Evolutionary conservation across 331 rosid genomes (phyloP).

Genomic region (Rosa hybrid): DNA sequence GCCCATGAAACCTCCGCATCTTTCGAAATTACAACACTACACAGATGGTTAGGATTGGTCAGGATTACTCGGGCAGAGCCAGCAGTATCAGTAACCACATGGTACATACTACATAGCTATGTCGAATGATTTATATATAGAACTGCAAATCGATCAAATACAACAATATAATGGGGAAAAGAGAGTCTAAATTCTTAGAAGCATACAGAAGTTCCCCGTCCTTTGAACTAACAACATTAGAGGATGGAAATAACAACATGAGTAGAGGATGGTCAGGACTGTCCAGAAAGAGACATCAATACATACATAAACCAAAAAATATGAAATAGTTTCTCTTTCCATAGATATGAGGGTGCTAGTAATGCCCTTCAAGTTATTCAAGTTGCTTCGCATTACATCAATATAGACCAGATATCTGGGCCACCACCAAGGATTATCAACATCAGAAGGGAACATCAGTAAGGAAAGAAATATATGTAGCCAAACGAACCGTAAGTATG

Average conservation of each 20-base stretch:
- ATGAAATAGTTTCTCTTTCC: not conserved
- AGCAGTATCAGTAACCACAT: not conserved
- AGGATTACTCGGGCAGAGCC: constrained; percentile 1
- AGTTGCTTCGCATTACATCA: not conserved
- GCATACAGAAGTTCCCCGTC: not conserved
- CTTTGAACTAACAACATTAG: not conserved
- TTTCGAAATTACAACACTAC: not conserved
- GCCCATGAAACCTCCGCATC: not conserved
- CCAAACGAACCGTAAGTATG: not conserved
- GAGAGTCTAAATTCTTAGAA: not conserved
- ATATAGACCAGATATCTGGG: not conserved
- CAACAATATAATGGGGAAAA: not conserved
- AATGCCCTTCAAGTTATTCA: not conserved
- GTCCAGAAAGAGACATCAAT: not conserved
- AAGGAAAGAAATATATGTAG: not conserved
- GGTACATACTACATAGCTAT: constrained; percentile 9
- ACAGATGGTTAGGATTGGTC: not conserved
- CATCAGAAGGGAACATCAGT: not conserved
- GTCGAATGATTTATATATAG: constrained; percentile 2
- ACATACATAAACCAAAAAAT: not conserved
- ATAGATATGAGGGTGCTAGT: not conserved
- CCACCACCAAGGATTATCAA: not conserved
- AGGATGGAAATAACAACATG: not conserved
- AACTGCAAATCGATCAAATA: constrained; percentile 20
- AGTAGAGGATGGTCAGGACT: not conserved